Evolutionary conservation across 495 filamentous ascomycete species (phyloP).

Genomic region (Penicillium tannophilum): DNA sequence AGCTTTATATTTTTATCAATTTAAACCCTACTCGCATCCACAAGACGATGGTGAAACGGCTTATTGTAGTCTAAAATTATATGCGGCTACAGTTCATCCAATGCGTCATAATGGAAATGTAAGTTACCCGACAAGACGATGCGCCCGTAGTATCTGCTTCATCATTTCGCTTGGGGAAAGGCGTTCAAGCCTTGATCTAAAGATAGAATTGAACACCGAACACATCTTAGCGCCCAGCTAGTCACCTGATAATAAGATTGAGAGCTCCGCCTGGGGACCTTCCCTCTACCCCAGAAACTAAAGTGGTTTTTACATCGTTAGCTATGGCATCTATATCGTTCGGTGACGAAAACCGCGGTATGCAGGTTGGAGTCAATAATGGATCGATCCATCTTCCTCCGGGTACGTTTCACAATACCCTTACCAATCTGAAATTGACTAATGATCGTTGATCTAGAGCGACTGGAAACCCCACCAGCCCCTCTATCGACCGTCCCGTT

Average conservation of each 20-base stretch:
- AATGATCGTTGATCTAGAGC: not conserved
- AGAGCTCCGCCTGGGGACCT: not conserved
- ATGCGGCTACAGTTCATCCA: no score
- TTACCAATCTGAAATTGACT: not conserved
- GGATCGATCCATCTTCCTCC: not conserved
- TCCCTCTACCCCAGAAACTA: not conserved
- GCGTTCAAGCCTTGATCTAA: not conserved
- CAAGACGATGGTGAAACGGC: no score
- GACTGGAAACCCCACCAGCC: not conserved
- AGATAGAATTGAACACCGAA: not conserved
- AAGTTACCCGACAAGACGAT: no score
- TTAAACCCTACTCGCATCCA: no score
- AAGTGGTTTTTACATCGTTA: no score
- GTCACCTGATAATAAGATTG: conserved; percentile 2
- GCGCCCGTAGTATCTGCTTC: no score
- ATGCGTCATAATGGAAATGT: no score
- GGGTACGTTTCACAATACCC: not conserved
- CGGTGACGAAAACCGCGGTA: not conserved
- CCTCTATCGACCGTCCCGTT: conserved; percentile 1
- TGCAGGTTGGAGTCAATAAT: not conserved
- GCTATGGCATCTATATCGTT: not conserved
- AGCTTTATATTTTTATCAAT: no score
- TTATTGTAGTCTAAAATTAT: no score
- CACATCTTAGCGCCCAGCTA: not conserved
- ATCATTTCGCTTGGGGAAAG: no score